Conservation (phyloP, 768 basidiomycete species). For the Obba rivulosa region DNA sequence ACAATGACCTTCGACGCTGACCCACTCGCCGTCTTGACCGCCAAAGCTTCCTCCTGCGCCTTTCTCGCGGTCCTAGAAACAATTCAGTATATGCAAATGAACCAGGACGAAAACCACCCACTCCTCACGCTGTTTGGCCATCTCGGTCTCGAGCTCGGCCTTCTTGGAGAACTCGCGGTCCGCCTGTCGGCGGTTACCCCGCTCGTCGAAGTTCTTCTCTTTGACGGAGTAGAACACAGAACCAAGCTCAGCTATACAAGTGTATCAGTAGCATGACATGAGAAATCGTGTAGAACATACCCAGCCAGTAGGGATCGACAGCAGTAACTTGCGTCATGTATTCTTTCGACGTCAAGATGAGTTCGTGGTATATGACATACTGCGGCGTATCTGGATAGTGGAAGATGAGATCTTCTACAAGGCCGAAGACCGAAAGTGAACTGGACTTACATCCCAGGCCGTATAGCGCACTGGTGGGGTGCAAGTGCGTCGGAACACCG, state of each 20-base stretch:
- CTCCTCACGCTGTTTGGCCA: constrained; percentile 80
- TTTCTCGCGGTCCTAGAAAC: constrained; percentile 52
- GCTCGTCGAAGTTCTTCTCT: constrained; percentile 95
- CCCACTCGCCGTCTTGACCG: constrained; percentile 46
- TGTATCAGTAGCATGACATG: constrained; percentile 1
- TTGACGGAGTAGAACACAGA: constrained; percentile 97
- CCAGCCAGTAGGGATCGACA: constrained; percentile 96
- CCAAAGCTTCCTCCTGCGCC: constrained; percentile 54
- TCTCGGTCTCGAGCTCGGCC: constrained; percentile 89
- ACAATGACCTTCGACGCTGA: constrained; percentile 63
- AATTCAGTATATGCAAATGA: constrained; percentile 4
- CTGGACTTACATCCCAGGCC: constrained; percentile 87
- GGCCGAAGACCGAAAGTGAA: not conserved
- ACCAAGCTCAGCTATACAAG: constrained; percentile 74
- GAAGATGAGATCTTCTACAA: not conserved
- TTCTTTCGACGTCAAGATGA: constrained; percentile 91
- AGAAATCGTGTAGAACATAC: constrained; percentile 35
- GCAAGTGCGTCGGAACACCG: constrained; percentile 90
- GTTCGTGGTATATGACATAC: constrained; percentile 95
- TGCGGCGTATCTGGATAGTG: constrained; percentile 75
- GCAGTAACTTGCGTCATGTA: constrained; percentile 99
- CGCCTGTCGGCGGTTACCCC: constrained; percentile 67
- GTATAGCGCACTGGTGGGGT: constrained; percentile 95
- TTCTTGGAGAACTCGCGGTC: constrained; percentile 89
- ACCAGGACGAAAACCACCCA: constrained; percentile 20